Evolutionary conservation across 2,329 filamentous ascomycete genomes (phyloP), one percentile per base, ranked within the genome.

Genomic region (Diplodia corticola): DNA sequence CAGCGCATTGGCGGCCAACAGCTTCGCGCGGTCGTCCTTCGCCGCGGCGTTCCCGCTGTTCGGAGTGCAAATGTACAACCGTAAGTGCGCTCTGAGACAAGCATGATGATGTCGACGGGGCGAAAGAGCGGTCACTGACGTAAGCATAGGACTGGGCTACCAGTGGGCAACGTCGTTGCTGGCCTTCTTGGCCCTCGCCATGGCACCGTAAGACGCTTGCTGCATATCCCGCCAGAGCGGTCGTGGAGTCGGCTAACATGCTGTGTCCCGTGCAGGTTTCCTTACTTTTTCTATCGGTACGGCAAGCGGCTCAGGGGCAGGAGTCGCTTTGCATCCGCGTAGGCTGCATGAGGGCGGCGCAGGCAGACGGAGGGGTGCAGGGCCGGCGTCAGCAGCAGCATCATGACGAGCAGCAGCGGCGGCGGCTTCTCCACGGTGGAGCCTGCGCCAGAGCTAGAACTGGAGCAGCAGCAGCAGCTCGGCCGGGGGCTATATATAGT

Each of bases 11-110:
- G 82, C 82, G 63, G 81, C 82, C 50, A 84, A 84, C 74, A 79
- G 75, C 50, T 83, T 84, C 69, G 80, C 81, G 17, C 75, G 82
- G 69, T 81, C 79, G 61, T 78, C 73, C 69, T 83, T 83, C 72
- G 81, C 81, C 64, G 82, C 79, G 55, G 80, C 79, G 15, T 82
- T 81, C 70, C 80, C 80, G 35, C 73, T 80, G 44, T 81, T 81
- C 70, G 81, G 82, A 64, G 77, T 82, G n/a, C 82, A 84, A 71
- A 81, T 84, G 80, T 84, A 80, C 75, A 75, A 82, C 71, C 77
- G 81, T 83, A 74, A 77, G 81, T 80, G 40, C 40, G 55, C 35
- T 59, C 55, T 68, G 64, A 69, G 70, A 71, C 35, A 66, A 55
- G 59, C 65, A 67, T 28, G 59, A 64, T 57, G 65, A 67, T 59